Base-by-base conservation (phyloP, 2,329 filamentous ascomycete genomes). In the Stemphylium beticola region DNA sequence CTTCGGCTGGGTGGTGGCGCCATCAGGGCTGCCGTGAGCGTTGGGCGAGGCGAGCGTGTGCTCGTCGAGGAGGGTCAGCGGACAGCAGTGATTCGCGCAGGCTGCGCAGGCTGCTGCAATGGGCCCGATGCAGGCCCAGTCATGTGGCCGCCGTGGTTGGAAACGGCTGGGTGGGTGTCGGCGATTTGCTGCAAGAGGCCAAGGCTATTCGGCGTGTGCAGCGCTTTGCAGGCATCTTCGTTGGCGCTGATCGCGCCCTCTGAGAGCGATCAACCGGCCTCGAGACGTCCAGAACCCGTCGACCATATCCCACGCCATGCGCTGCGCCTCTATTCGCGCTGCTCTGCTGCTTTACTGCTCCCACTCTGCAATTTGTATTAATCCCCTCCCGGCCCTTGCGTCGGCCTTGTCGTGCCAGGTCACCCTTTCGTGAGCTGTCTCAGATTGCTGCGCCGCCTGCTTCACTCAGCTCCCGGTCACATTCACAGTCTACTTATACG, bases 401-500 rank as follows among this genome's bases (percentile, higher is more conserved):
- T 56, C 59, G 56, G 61, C 61, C 62, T 49, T 57, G 62, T 49
- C 55, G 62, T 66, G 63, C 63, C 63, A 66, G 60, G 63, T 68
- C 64, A 67, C 60, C 64, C 52, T 60, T 66, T 59, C 52, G 49
- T 62, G 59, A 58, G 61, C 57, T 68, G 65, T 64, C 58, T 61
- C 51, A 51, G 50, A 57, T 56, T 39, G 47, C 58, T 64, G 60
- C 65, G 60, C 64, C 65, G 61, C 62, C 61, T 57, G 57, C 64
- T 65, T 59, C 36, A 58, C 47, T 32, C 47, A 32, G 36, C 47
- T 41, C 44, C 50, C 40, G 49, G 53, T 49, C 57, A 40, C 53
- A 29, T 29, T 55, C 46, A 18, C 40, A 55, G 33, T 44, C 36
- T 58, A 62, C 61, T 54, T 61, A 59, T 65, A 67, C 63, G 51